Evolutionary conservation across 2,329 filamentous ascomycete genomes (phyloP).

Genomic region (Epichloe sibirici): DNA sequence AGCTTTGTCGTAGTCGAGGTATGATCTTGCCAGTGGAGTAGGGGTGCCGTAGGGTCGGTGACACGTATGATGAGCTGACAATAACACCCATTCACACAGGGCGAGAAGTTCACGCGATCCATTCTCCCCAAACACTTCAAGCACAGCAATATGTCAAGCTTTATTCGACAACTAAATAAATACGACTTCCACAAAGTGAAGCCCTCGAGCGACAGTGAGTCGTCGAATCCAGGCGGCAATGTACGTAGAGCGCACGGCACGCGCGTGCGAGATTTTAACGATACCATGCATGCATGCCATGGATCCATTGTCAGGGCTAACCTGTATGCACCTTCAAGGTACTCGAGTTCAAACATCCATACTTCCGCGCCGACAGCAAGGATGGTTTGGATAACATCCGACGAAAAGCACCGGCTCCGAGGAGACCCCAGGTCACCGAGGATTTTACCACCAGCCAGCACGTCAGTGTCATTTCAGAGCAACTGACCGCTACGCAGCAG

Average conservation of each 20-base stretch:
- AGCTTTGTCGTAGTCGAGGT: constrained; percentile 98
- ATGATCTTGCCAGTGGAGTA: neutral
- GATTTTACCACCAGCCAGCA: constrained; percentile 78
- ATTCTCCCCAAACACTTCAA: constrained; percentile 98
- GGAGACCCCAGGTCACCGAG: constrained; percentile 55
- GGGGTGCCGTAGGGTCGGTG: too few relatives aligned
- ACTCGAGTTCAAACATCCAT: constrained; percentile 85
- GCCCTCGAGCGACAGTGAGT: constrained; percentile 25
- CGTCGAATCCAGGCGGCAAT: constrained; percentile 23
- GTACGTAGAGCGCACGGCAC: constrained; percentile 11
- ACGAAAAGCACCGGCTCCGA: constrained; percentile 82
- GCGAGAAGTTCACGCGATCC: constrained; percentile 94
- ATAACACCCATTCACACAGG: constrained; percentile 39
- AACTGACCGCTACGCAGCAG: constrained; percentile 79
- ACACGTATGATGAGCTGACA: constrained; percentile 5
- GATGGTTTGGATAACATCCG: constrained; percentile 94
- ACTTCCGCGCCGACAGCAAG: constrained; percentile 92
- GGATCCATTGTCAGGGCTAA: constrained; percentile 3
- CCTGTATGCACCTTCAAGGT: constrained; percentile 27
- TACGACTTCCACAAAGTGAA: constrained; percentile 98
- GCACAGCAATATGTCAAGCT: constrained; percentile 96
- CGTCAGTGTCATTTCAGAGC: constrained; percentile 77
- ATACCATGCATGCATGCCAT: neutral
- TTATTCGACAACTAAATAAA: constrained; percentile 91
- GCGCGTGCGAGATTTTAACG: constrained; percentile 6